phyloP scores from a whole-genome alignment of 106 monocot genomes.

The Platanthera guangdongensis region DNA sequence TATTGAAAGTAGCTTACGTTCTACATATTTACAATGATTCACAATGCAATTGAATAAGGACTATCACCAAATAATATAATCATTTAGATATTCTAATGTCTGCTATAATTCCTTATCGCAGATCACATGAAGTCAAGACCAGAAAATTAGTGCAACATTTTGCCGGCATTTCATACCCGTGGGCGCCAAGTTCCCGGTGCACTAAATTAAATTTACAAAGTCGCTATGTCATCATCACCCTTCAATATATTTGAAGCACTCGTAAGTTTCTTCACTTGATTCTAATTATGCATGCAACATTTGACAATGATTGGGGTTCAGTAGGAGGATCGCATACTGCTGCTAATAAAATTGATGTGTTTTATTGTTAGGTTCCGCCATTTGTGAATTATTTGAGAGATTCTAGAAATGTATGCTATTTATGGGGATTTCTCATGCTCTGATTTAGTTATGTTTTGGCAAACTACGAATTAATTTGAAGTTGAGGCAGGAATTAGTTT shows the following conservation, averaged over 20 bases:
- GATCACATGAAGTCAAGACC: no score
- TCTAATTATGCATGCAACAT: not conserved
- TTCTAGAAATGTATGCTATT: not conserved
- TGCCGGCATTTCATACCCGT: no score
- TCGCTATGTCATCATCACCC: not conserved
- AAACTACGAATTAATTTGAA: not conserved
- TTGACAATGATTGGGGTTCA: not conserved
- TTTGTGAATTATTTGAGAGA: not conserved
- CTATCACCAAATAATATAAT: no score
- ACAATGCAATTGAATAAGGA: no score
- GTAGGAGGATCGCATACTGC: not conserved
- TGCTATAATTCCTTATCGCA: no score
- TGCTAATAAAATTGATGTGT: not conserved
- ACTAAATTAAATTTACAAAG: no score
- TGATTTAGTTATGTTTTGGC: not conserved
- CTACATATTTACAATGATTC: no score
- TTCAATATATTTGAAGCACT: slow-evolving; percentile 17
- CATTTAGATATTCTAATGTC: no score
- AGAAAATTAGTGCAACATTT: no score
- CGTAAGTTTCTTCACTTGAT: slow-evolving; percentile 9
- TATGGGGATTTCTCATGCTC: not conserved
- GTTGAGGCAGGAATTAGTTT: not conserved
- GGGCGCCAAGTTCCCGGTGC: no score
- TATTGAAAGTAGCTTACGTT: no score
- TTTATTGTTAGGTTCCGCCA: not conserved